These are phyloP conservation scores for Mortierella alpina DNA, from an alignment of 192 early-diverging fungal species.

Conservation along the genomic window DNA sequence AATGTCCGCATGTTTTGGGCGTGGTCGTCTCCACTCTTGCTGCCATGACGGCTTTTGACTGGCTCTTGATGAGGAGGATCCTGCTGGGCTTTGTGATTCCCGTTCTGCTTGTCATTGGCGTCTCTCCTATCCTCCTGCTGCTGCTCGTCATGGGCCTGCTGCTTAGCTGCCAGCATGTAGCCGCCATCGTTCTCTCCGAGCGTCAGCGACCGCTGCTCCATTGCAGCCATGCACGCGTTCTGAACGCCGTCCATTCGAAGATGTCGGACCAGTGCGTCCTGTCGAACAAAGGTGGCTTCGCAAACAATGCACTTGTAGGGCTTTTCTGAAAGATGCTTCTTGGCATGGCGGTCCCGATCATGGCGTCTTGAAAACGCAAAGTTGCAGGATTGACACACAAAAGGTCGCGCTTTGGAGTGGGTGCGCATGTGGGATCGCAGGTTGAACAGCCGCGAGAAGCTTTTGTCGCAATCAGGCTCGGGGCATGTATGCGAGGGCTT, in stretches of 20 bases:
- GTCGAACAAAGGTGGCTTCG: conserved; percentile 51
- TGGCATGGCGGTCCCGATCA: conserved; percentile 80
- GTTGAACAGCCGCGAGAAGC: conserved; percentile 88
- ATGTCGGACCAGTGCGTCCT: conserved; percentile 48
- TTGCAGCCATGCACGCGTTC: conserved; percentile 51
- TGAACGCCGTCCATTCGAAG: conserved; percentile 52
- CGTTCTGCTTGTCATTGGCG: conserved; percentile 9
- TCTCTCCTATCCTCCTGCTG: conserved; percentile 22
- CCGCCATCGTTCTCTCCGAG: conserved; percentile 20
- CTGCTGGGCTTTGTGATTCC: neutral
- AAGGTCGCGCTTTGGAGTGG: conserved; percentile 79
- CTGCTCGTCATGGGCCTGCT: conserved; percentile 46
- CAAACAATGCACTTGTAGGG: conserved; percentile 72
- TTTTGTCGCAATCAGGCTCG: conserved; percentile 80
- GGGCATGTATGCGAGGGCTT: conserved; percentile 61
- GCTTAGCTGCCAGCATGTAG: conserved; percentile 49
- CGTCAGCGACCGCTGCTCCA: conserved; percentile 45
- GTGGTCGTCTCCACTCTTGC: neutral
- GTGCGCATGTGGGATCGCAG: conserved; percentile 82
- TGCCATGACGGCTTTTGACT: neutral
- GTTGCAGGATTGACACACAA: conserved; percentile 71
- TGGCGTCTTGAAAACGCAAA: conserved; percentile 82
- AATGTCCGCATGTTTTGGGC: neutral
- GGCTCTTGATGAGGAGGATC: neutral
- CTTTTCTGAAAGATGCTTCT: conserved; percentile 70